Evolutionary conservation across 176 grass and related monocot species (phyloP).

Genomic region (Phragmites australis): DNA sequence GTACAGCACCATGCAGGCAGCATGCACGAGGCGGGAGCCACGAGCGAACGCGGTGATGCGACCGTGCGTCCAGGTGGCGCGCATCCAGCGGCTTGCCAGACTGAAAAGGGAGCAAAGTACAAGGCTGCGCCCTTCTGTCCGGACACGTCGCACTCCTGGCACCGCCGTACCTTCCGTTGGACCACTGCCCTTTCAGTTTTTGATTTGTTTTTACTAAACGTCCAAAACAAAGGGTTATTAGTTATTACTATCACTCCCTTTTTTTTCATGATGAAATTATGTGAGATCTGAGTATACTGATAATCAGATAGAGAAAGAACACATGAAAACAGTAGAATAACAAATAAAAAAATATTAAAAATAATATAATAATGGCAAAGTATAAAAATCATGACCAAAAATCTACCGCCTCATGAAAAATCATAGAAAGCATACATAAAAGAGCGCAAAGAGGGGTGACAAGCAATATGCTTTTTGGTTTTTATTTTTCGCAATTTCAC

Average conservation of each 20-base stretch:
- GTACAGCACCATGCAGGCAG: constrained; percentile 51
- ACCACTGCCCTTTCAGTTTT: not conserved
- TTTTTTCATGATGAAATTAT: not conserved
- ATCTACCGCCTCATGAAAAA: not conserved
- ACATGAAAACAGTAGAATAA: no score
- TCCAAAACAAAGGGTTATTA: not conserved
- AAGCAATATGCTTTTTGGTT: constrained; percentile 26
- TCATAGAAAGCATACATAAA: not conserved
- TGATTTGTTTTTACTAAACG: not conserved
- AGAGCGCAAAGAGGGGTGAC: not conserved
- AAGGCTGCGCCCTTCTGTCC: constrained; percentile 39
- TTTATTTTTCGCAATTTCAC: constrained; percentile 41
- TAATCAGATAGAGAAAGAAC: not conserved
- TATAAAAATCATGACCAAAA: not conserved
- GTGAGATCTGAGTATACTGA: not conserved
- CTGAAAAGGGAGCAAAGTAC: constrained; percentile 5
- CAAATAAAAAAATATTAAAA: not conserved
- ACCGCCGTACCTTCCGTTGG: constrained; percentile 28
- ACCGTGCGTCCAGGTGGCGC: constrained; percentile 20
- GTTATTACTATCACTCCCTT: not conserved
- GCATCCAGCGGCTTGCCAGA: constrained; percentile 11
- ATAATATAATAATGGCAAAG: not conserved
- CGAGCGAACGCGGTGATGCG: constrained; percentile 27
- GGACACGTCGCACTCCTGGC: constrained; percentile 32
- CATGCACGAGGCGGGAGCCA: constrained; percentile 50